A percentile compares a stretch with the other conserved stretches of the same genome.
Evolutionary conservation across 1,284 basidiomycete genomes (phyloP).

Genomic region (Papiliotrema laurentii): DNA sequence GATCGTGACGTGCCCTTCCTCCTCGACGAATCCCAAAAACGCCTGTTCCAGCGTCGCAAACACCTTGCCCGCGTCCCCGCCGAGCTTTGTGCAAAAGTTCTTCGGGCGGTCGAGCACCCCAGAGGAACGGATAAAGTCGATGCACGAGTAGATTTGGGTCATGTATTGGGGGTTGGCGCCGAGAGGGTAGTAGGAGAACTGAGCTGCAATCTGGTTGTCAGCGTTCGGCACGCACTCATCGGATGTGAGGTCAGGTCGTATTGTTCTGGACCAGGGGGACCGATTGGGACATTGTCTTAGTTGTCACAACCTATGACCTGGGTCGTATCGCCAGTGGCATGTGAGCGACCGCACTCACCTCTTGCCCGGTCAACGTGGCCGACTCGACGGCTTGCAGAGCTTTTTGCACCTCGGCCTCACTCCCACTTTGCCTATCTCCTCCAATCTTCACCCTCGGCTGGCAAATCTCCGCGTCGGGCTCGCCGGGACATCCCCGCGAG

Average conservation of each 20-base stretch:
- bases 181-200: constrained; percentile 14
- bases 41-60: constrained; percentile 10
- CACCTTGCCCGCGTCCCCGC: constrained; percentile 13
- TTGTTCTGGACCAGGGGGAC: too few relatives aligned
- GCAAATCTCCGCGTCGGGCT: constrained; percentile 10
- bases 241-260: too few relatives aligned
- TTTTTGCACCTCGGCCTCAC: not conserved
- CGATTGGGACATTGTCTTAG: too few relatives aligned
- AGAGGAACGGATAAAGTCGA: constrained; percentile 10
- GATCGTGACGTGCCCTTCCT: constrained; percentile 11
- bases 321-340: too few relatives aligned
- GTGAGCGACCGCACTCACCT: too few relatives aligned
- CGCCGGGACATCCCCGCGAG: constrained; percentile 13
- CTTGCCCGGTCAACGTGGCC: constrained; percentile 2
- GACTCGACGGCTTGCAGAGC: constrained; percentile 5
- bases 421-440: not conserved
- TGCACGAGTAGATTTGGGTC: constrained; percentile 13
- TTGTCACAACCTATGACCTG: not conserved
- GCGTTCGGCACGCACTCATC: too few relatives aligned
- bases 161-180: constrained; percentile 11
- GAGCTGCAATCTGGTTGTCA: constrained; percentile 9
- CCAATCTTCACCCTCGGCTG: constrained; percentile 3
- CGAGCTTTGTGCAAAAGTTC: constrained; percentile 16
- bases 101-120: constrained; percentile 8
- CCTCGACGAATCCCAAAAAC: constrained; percentile 9